These are phyloP conservation scores for Boletus rufocinnamomeus DNA, from an alignment of 768 basidiomycete species.

Conservation along the genomic window DNA sequence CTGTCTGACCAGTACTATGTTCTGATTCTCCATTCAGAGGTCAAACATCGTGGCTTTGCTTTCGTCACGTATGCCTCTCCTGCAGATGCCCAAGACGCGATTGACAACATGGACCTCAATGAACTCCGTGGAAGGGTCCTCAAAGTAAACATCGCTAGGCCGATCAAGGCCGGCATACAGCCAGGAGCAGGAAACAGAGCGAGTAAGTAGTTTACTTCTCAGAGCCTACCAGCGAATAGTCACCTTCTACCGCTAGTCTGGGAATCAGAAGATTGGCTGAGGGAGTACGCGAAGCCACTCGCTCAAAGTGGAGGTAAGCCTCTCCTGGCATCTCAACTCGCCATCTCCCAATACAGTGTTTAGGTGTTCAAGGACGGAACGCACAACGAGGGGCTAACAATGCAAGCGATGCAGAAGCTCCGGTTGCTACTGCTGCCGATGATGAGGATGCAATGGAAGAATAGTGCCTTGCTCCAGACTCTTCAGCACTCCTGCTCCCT, in stretches of 20 bases:
- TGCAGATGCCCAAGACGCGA: conserved; percentile 91
- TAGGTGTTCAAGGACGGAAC: conserved; percentile 59
- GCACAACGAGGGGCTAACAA: conserved; percentile 31
- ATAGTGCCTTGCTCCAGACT: conserved; percentile 32
- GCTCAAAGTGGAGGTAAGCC: conserved; percentile 69
- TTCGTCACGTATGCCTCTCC: conserved; percentile 85
- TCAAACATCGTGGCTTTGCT: conserved; percentile 91
- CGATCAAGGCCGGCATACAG: conserved; percentile 70
- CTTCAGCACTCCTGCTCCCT: not conserved
- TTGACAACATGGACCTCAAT: conserved; percentile 98
- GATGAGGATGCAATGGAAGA: conserved; percentile 69
- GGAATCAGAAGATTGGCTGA: conserved; percentile 95
- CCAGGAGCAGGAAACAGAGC: conserved; percentile 71
- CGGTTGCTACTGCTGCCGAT: conserved; percentile 33
- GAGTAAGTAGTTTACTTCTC: conserved; percentile 46
- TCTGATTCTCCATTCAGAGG: conserved; percentile 42
- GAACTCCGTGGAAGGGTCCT: conserved; percentile 76
- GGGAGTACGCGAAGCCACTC: conserved; percentile 77
- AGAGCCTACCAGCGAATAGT: not conserved
- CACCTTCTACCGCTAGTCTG: conserved; percentile 60
- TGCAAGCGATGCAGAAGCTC: conserved; percentile 25
- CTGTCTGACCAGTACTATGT: conserved; percentile 2
- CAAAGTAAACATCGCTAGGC: conserved; percentile 84
- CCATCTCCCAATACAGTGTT: conserved; percentile 5
- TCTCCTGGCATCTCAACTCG: conserved; percentile 5